These are phyloP conservation scores for Trichoderma sp. DNA, from an alignment of 2,329 filamentous ascomycete genomes.

Conservation along the genomic window DNA sequence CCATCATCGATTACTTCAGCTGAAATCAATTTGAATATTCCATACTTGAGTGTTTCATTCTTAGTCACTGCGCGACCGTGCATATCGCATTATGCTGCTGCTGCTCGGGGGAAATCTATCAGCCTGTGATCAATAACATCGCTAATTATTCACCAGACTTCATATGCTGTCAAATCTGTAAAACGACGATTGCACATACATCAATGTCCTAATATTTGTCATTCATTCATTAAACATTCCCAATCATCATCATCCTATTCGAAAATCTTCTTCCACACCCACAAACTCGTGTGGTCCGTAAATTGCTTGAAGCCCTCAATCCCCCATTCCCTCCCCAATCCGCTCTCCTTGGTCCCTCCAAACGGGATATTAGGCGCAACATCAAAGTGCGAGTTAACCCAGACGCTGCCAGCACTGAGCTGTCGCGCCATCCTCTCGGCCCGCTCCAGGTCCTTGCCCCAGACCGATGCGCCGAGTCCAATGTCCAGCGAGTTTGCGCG, in stretches of 20 bases:
- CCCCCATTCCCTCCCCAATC: conserved; percentile 47
- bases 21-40: not conserved
- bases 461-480: conserved; percentile 55
- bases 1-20: not conserved
- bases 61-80: not conserved
- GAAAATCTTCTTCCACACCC: conserved; percentile 28
- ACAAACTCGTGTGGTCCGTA: conserved; percentile 30
- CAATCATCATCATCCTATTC: conserved; percentile 7
- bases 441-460: conserved; percentile 51
- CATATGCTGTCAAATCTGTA: not conserved
- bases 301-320: conserved; percentile 37
- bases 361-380: conserved; percentile 40
- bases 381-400: conserved; percentile 48
- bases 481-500: conserved; percentile 47
- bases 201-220: not conserved
- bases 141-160: not conserved
- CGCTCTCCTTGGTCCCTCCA: conserved; percentile 52
- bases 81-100: not conserved
- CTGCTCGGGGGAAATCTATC: not conserved
- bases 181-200: not conserved
- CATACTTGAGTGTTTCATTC: not conserved
- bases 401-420: conserved; percentile 59
- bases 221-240: no score
- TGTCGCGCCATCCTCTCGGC: conserved; percentile 47
- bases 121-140: not conserved